phyloP scores from a whole-genome alignment of 2,329 filamentous ascomycete species.

The Cercospora sp. region DNA sequence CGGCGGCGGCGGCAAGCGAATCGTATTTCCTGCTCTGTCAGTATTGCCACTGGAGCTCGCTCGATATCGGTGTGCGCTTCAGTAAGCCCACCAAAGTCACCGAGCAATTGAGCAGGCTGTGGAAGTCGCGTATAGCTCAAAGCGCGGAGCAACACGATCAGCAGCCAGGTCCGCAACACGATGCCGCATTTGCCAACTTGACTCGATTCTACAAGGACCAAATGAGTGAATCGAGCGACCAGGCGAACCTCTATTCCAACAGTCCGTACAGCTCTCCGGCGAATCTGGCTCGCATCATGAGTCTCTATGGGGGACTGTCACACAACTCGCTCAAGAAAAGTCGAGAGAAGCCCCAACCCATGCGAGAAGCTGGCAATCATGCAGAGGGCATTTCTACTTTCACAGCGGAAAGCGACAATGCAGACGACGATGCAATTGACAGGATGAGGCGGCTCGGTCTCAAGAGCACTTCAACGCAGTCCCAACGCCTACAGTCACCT shows the following conservation, averaged over 20 bases:
- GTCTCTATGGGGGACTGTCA: constrained; percentile 71
- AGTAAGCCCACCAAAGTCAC: constrained; percentile 83
- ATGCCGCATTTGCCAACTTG: constrained; percentile 72
- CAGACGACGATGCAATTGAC: constrained; percentile 60
- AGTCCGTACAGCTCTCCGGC: constrained; percentile 71
- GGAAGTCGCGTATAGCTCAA: constrained; percentile 34
- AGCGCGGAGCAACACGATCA: constrained; percentile 45
- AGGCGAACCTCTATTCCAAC: constrained; percentile 49
- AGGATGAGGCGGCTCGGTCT: constrained; percentile 61
- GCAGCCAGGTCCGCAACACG: constrained; percentile 53
- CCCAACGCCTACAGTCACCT: constrained; percentile 56
- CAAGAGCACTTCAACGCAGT: constrained; percentile 60
- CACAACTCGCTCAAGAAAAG: constrained; percentile 63
- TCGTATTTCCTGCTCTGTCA: constrained; percentile 77
- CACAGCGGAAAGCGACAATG: constrained; percentile 26
- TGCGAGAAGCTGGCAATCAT: constrained; percentile 74
- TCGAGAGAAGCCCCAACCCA: constrained; percentile 67
- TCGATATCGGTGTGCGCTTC: constrained; percentile 87
- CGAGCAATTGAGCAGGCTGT: constrained; percentile 57
- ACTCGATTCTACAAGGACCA: constrained; percentile 81
- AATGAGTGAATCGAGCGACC: constrained; percentile 64
- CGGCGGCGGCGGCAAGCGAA: constrained; percentile 13
- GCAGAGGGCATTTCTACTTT: constrained; percentile 70
- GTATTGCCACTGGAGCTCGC: constrained; percentile 90
- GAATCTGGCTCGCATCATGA: constrained; percentile 86